phyloP scores from a whole-genome alignment of 768 basidiomycete species.

The Termitomyces sp. region DNA sequence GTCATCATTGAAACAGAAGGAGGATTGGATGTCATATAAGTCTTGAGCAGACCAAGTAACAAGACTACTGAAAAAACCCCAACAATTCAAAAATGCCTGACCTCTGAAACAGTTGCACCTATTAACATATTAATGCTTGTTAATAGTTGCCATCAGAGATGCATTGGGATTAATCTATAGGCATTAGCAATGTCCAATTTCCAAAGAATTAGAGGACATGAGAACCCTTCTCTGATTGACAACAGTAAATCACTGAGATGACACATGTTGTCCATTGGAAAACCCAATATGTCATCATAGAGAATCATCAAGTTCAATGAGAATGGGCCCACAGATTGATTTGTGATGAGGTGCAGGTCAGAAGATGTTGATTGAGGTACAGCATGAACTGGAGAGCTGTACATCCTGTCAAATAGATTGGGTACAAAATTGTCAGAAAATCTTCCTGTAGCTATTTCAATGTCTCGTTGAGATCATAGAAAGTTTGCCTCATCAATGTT shows the following conservation, averaged over 20 bases:
- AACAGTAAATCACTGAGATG: not conserved
- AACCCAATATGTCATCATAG: not conserved
- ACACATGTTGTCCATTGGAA: not conserved
- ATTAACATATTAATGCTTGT: slow-evolving; percentile 1
- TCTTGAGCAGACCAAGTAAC: not conserved
- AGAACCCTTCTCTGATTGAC: not conserved
- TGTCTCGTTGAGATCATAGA: too few relatives aligned
- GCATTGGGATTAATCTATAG: slow-evolving; percentile 28
- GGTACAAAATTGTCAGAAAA: too few relatives aligned
- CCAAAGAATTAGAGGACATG: slow-evolving; percentile 20
- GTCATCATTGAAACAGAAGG: not conserved
- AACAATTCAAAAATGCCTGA: too few relatives aligned
- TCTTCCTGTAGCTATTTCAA: too few relatives aligned
- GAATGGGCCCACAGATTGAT: not conserved
- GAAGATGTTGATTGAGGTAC: not conserved
- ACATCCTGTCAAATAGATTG: not conserved
- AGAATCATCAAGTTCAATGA: not conserved
- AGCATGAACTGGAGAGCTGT: not conserved
- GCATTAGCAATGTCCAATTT: slow-evolving; percentile 37
- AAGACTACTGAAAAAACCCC: too few relatives aligned
- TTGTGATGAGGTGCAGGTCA: not conserved
- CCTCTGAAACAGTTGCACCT: too few relatives aligned
- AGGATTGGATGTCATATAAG: not conserved
- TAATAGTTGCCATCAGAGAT: slow-evolving; percentile 19
- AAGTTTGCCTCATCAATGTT: too few relatives aligned